These are phyloP conservation scores for Phaffomyces opuntiae DNA, from an alignment of 805 yeast genomes.

Conservation along the genomic window DNA sequence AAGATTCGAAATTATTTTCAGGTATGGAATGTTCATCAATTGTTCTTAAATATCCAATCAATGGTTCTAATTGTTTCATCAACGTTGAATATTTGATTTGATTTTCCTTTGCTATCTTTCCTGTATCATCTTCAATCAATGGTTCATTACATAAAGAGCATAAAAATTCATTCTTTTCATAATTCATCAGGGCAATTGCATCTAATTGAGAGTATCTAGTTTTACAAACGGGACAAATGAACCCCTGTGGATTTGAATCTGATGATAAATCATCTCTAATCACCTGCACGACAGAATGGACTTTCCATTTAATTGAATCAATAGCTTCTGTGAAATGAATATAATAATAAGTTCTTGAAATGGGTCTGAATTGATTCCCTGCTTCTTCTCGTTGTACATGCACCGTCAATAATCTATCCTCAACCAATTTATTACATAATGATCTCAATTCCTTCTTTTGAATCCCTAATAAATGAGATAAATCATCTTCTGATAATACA, in stretches of 20 bases:
- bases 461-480: conserved; percentile 72
- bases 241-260: conserved; percentile 89
- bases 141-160: conserved; percentile 80
- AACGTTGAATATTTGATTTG: conserved; percentile 76
- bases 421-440: conserved; percentile 71
- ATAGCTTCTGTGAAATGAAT: conserved; percentile 90
- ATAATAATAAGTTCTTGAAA: conserved; percentile 74
- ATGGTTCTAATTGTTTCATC: conserved; percentile 86
- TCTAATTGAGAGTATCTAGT: conserved; percentile 80
- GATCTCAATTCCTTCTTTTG: conserved; percentile 83
- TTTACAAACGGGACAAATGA: conserved; percentile 80
- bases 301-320: conserved; percentile 94
- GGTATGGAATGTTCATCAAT: conserved; percentile 76
- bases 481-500: conserved; percentile 88
- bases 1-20: conserved; percentile 84
- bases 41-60: conserved; percentile 73
- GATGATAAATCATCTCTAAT: conserved; percentile 79
- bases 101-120: conserved; percentile 70
- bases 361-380: conserved; percentile 55
- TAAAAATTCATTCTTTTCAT: conserved; percentile 70
- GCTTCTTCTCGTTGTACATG: conserved; percentile 64
- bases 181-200: conserved; percentile 74
- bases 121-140: conserved; percentile 81
- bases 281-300: conserved; percentile 73
- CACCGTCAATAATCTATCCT: conserved; percentile 69